Conservation (phyloP, 345 rosid genomes). For the Brassica cretica region DNA sequence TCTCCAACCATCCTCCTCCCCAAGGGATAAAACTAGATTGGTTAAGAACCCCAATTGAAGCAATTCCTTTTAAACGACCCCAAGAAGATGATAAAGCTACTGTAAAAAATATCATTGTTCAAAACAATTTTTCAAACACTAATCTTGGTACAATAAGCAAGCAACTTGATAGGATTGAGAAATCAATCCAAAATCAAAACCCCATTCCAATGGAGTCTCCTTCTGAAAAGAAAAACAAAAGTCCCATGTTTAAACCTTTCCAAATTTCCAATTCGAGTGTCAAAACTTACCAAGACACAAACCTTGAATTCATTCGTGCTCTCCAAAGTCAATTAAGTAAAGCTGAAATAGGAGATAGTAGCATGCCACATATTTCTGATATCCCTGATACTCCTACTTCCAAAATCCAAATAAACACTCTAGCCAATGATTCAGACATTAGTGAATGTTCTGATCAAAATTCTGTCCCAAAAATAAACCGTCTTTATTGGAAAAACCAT, state of each 20-base stretch:
- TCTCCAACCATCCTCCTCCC: not conserved
- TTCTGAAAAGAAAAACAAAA: not conserved
- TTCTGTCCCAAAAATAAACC: not conserved
- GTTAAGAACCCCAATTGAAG: not conserved
- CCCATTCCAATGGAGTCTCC: no score
- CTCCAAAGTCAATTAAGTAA: not conserved
- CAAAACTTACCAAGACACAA: not conserved
- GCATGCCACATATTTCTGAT: not conserved
- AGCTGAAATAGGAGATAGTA: not conserved
- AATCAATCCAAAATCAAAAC: no score
- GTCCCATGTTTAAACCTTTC: not conserved
- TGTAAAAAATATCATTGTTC: not conserved
- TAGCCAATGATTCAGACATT: not conserved
- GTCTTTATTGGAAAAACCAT: no score
- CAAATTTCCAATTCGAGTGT: not conserved
- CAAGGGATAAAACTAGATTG: not conserved
- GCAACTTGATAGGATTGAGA: no score
- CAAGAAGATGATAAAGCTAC: not conserved
- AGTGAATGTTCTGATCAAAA: not conserved
- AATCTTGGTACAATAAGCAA: not conserved
- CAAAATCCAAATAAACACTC: not conserved
- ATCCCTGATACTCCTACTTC: not conserved
- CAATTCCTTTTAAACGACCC: not conserved
- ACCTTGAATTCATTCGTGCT: not conserved
- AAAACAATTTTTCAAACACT: not conserved